Evolutionary conservation across 371 early-diverging fungal species (phyloP).

Genomic region (Basidiobolus meristosporus): DNA sequence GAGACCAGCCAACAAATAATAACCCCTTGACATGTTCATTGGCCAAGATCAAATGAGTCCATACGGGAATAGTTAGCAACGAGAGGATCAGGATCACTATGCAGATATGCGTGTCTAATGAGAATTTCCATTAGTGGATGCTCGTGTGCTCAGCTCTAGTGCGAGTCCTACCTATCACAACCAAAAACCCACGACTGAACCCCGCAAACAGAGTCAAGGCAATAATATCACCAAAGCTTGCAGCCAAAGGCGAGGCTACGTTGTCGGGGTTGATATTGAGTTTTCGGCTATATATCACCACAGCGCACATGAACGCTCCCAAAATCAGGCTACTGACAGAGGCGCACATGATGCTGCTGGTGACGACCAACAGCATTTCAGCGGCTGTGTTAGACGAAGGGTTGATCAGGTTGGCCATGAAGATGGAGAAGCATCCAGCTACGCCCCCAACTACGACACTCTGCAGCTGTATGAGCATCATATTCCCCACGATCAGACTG

Average conservation of each 20-base stretch:
- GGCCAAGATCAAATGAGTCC: constrained; percentile 24
- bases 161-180: neutral
- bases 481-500: constrained; percentile 24
- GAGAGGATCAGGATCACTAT: constrained; percentile 18
- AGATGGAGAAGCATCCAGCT: constrained; percentile 43
- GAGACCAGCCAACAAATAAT: constrained; percentile 50
- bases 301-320: constrained; percentile 43
- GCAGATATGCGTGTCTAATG: constrained; percentile 21
- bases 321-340: constrained; percentile 48
- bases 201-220: constrained; percentile 37
- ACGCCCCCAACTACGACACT: constrained; percentile 41
- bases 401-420: constrained; percentile 29
- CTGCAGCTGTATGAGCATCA: constrained; percentile 47
- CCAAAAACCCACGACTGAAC: constrained; percentile 8
- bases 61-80: constrained; percentile 22
- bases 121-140: constrained; percentile 1
- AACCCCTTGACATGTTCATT: constrained; percentile 42
- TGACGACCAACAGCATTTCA: constrained; percentile 31
- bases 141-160: neutral
- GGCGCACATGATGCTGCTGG: constrained; percentile 45
- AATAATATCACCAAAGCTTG: constrained; percentile 52
- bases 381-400: constrained; percentile 18
- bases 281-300: constrained; percentile 35
- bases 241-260: constrained; percentile 47
- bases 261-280: constrained; percentile 56